A percentile compares a stretch with the other conserved stretches of the same genome.
phyloP scores from a whole-genome alignment of 148 eudicot genomes.

The Chenopodium album region DNA sequence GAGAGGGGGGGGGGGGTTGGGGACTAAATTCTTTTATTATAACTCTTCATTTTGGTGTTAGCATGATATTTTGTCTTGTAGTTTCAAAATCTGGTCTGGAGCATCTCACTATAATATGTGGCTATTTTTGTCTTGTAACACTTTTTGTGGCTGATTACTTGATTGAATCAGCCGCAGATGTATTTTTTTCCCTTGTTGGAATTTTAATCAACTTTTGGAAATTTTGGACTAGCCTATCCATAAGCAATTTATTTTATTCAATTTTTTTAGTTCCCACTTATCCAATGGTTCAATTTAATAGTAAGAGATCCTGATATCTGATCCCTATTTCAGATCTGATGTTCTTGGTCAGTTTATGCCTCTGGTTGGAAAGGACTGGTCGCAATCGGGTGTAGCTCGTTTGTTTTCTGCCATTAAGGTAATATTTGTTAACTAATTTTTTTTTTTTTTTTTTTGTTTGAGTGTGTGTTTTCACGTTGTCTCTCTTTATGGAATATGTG shows the following conservation, averaged over 20 bases:
- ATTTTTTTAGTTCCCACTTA: background rate
- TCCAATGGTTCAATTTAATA: constrained; percentile 14
- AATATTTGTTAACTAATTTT: constrained; percentile 1
- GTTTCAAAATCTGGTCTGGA: background rate
- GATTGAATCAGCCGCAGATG: background rate
- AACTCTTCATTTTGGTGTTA: too few relatives aligned
- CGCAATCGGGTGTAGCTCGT: constrained; percentile 93
- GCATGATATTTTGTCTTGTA: background rate
- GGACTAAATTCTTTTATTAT: background rate
- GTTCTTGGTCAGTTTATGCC: constrained; percentile 99
- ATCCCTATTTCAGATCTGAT: constrained; percentile 65
- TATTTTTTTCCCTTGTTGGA: background rate
- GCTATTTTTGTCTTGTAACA: background rate
- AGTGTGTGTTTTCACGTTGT: background rate
- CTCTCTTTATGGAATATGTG: constrained; percentile 15
- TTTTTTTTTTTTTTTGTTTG: background rate
- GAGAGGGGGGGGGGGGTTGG: background rate
- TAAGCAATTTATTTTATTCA: too few relatives aligned
- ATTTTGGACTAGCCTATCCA: background rate
- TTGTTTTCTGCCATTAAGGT: constrained; percentile 98
- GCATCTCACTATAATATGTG: background rate
- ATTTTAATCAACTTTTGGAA: background rate
- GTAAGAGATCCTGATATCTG: background rate
- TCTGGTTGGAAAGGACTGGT: constrained; percentile 98
- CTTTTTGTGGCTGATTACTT: background rate